These are phyloP conservation scores for Aureobasidium pullulans DNA, from an alignment of 2,329 filamentous ascomycete genomes.

Conservation along the genomic window DNA sequence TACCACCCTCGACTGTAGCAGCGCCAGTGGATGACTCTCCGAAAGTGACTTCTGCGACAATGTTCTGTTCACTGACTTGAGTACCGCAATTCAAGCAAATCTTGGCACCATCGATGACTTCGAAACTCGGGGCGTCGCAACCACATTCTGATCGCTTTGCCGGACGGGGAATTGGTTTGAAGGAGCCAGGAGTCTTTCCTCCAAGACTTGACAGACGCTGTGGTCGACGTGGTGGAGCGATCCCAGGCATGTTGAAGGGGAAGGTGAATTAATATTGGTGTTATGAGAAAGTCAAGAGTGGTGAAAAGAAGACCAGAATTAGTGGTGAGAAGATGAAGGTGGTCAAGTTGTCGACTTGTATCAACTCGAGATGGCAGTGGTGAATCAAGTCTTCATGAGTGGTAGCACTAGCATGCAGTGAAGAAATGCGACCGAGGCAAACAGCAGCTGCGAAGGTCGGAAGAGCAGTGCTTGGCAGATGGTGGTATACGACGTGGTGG, in stretches of 20 bases:
- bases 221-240: slow-evolving; percentile 6
- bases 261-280: background rate
- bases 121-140: slow-evolving; percentile 24
- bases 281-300: background rate
- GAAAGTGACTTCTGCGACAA: slow-evolving; percentile 86
- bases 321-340: background rate
- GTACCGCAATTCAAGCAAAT: slow-evolving; percentile 79
- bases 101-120: slow-evolving; percentile 33
- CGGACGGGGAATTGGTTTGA: slow-evolving; percentile 11
- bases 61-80: slow-evolving; percentile 76
- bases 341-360: background rate
- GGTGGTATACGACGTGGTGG: background rate
- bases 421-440: background rate
- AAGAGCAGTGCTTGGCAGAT: background rate
- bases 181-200: background rate
- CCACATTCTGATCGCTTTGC: slow-evolving; percentile 13
- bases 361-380: background rate
- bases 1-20: slow-evolving; percentile 84
- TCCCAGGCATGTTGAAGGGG: slow-evolving; percentile 10
- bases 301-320: background rate
- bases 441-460: background rate
- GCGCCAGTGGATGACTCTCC: slow-evolving; percentile 80
- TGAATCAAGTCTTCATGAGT: background rate
- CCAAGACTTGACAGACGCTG: slow-evolving; percentile 9
- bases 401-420: background rate